Percentiles rank a stretch among this genome's conserved stretches.
Conservation (phyloP, 75 land plant species). For the Sequoiadendron giganteum region DNA sequence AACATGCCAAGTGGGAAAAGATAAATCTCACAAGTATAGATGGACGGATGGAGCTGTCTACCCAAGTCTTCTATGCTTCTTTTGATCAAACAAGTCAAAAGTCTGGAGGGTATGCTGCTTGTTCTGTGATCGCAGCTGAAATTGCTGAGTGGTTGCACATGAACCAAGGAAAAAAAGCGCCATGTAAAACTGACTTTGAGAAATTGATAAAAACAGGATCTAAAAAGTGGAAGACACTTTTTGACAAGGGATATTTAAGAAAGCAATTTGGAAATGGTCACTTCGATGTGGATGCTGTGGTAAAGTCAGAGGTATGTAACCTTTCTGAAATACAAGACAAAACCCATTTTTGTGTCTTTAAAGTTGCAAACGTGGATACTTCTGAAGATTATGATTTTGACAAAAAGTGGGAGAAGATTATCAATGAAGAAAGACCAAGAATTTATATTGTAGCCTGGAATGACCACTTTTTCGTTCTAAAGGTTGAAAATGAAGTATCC, state of each 20-base stretch:
- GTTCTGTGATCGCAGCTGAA: slow-evolving; percentile 37
- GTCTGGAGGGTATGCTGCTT: slow-evolving; percentile 42
- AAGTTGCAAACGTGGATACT: slow-evolving; percentile 25
- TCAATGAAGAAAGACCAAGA: too few relatives aligned
- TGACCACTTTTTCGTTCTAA: slow-evolving; percentile 43
- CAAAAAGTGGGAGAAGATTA: too few relatives aligned
- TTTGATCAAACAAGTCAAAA: slow-evolving; percentile 11
- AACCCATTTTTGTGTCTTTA: slow-evolving; percentile 28
- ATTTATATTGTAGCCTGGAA: slow-evolving; percentile 49
- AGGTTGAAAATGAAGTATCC: slow-evolving; percentile 24
- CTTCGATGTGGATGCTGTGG: slow-evolving; percentile 38
- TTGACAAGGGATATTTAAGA: background rate
- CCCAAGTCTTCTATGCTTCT: slow-evolving; percentile 14
- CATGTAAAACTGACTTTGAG: slow-evolving; percentile 38
- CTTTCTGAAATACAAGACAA: slow-evolving; percentile 3
- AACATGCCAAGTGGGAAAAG: slow-evolving; percentile 18
- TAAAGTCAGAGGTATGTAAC: slow-evolving; percentile 25
- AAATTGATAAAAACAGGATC: background rate
- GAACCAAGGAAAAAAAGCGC: slow-evolving; percentile 17
- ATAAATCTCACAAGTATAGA: slow-evolving; percentile 22
- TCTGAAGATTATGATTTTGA: slow-evolving; percentile 3
- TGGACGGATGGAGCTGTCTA: slow-evolving; percentile 33
- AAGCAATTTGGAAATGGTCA: slow-evolving; percentile 28
- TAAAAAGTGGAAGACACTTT: slow-evolving; percentile 28
- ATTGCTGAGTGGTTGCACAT: slow-evolving; percentile 40